These are phyloP conservation scores for Endoconidiophora laricicola DNA, from an alignment of 2,329 filamentous ascomycete species.

Conservation along the genomic window DNA sequence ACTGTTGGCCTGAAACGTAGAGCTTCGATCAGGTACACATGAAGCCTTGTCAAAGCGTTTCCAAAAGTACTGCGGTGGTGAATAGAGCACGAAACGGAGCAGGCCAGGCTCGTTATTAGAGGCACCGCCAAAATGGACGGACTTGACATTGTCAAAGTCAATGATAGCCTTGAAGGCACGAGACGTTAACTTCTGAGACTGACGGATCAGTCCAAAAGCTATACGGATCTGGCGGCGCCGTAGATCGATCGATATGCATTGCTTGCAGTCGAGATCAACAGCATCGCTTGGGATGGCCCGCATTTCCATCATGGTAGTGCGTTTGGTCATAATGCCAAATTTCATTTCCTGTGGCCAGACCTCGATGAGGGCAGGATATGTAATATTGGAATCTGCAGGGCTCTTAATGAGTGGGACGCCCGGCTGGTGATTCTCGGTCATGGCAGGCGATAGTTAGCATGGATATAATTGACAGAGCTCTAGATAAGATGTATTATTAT, in stretches of 20 bases:
- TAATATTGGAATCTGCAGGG: background rate
- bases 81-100: conserved; percentile 26
- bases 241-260: conserved; percentile 7
- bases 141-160: conserved; percentile 29
- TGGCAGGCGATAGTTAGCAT: too few species aligned
- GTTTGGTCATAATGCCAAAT: conserved; percentile 4
- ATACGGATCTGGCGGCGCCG: conserved; percentile 8
- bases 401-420: background rate
- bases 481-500: too few species aligned
- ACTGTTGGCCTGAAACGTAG: too few species aligned
- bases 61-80: conserved; percentile 32
- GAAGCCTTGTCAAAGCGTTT: conserved; percentile 16
- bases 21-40: too few species aligned
- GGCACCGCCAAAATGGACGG: conserved; percentile 21
- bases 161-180: conserved; percentile 26
- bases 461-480: too few species aligned
- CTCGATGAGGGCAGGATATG: conserved; percentile 1
- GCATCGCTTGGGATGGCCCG: background rate
- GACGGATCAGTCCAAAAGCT: conserved; percentile 1
- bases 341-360: background rate
- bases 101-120: conserved; percentile 15
- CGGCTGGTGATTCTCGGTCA: too few species aligned
- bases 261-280: conserved; percentile 1
- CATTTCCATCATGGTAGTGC: conserved; percentile 8
- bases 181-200: background rate